Percentiles rank a stretch among this genome's conserved stretches.
phyloP scores from a whole-genome alignment of 2,329 filamentous ascomycete species.

The Fusarium caatingaense region DNA sequence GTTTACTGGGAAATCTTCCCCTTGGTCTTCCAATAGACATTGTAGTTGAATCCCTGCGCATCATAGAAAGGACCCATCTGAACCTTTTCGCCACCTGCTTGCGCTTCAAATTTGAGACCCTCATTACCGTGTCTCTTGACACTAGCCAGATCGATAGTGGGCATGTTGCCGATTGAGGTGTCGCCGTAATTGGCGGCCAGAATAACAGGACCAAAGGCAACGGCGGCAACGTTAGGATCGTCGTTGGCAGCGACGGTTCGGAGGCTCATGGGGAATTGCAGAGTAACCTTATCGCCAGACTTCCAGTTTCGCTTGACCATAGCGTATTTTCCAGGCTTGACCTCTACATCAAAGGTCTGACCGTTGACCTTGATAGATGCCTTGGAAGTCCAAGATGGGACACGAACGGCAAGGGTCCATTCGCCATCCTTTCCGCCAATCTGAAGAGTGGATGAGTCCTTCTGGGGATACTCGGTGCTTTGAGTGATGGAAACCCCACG shows the following conservation, averaged over 20 bases:
- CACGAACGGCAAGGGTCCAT: slow-evolving; percentile 56
- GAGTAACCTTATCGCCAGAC: slow-evolving; percentile 55
- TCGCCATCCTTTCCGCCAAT: slow-evolving; percentile 52
- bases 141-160: slow-evolving; percentile 48
- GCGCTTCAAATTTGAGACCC: slow-evolving; percentile 50
- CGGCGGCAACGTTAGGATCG: slow-evolving; percentile 54
- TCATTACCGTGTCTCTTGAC: slow-evolving; percentile 40
- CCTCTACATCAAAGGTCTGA: slow-evolving; percentile 41
- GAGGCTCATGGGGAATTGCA: slow-evolving; percentile 60
- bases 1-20: slow-evolving; percentile 11
- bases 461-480: slow-evolving; percentile 56
- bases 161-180: slow-evolving; percentile 39
- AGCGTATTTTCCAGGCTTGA: slow-evolving; percentile 55
- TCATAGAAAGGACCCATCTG: slow-evolving; percentile 55
- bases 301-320: slow-evolving; percentile 56
- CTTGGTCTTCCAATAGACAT: slow-evolving; percentile 54
- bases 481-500: slow-evolving; percentile 56
- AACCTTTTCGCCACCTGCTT: slow-evolving; percentile 47
- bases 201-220: slow-evolving; percentile 60
- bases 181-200: slow-evolving; percentile 60
- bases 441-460: slow-evolving; percentile 54
- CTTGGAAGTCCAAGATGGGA: slow-evolving; percentile 58
- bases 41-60: slow-evolving; percentile 56
- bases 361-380: slow-evolving; percentile 58
- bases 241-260: slow-evolving; percentile 60